These are phyloP conservation scores for Aspergillus arachidicola DNA, from an alignment of 2,329 filamentous ascomycete genomes.

Conservation along the genomic window DNA sequence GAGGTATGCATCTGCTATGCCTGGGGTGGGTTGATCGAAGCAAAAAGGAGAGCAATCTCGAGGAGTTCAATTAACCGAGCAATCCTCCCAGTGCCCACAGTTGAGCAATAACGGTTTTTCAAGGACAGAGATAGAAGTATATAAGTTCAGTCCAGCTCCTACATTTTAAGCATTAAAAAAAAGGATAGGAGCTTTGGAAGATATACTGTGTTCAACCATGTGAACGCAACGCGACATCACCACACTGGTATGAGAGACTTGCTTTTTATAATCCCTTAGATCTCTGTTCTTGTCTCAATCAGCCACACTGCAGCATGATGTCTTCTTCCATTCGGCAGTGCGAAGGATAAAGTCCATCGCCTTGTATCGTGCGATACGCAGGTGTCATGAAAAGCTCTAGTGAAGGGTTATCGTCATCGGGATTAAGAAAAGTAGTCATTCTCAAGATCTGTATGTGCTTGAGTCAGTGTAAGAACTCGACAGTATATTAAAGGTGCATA, in stretches of 20 bases:
- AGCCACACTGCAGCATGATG: constrained; percentile 32
- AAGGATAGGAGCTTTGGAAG: not conserved
- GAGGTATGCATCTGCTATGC: not conserved
- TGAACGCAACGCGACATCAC: not conserved
- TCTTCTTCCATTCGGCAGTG: constrained; percentile 41
- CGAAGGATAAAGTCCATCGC: constrained; percentile 41
- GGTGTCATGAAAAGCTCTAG: constrained; percentile 45
- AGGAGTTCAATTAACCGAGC: not conserved
- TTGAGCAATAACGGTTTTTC: not conserved
- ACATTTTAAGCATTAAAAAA: not conserved
- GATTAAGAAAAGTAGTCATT: constrained; percentile 26
- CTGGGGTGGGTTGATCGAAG: not conserved
- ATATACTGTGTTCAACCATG: not conserved
- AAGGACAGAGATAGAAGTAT: not conserved
- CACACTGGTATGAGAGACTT: constrained; percentile 4
- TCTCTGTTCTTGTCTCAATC: constrained; percentile 53
- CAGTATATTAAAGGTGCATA: too few species aligned
- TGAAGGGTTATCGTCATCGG: constrained; percentile 45
- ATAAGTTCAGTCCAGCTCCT: not conserved
- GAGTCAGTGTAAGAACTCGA: not conserved
- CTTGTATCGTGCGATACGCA: constrained; percentile 19
- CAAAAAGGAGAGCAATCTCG: not conserved
- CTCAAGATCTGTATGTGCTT: not conserved
- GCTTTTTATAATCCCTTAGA: constrained; percentile 42
- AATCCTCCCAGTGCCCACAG: not conserved